phyloP scores from a whole-genome alignment of 495 filamentous ascomycete genomes.

The Aspergillus ostianus region DNA sequence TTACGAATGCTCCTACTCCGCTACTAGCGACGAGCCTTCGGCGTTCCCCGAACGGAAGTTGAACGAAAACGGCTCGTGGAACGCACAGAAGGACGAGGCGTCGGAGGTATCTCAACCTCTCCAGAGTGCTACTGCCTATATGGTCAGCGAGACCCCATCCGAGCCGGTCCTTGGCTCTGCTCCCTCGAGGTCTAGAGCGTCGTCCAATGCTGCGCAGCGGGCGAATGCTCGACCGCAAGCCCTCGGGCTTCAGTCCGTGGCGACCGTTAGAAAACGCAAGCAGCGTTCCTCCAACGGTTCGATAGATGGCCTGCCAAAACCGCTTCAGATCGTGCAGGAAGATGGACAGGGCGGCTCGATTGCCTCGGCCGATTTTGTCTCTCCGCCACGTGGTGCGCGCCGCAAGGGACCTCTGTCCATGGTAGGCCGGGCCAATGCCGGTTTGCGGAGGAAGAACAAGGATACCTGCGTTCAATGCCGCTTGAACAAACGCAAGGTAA shows the following conservation, averaged over 20 bases:
- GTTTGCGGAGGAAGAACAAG: conserved; percentile 47
- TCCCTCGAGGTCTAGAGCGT: conserved; percentile 28
- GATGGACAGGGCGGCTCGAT: conserved; percentile 48
- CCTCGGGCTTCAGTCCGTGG: conserved; percentile 37
- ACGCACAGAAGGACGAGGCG: conserved; percentile 26
- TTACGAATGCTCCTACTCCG: conserved; percentile 40
- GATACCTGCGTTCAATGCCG: conserved; percentile 50
- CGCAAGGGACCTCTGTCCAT: conserved; percentile 47
- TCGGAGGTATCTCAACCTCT: conserved; percentile 26
- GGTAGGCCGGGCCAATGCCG: conserved; percentile 46
- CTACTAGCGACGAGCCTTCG: conserved; percentile 34
- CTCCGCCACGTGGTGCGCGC: conserved; percentile 45
- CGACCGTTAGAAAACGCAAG: conserved; percentile 44
- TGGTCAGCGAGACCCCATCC: conserved; percentile 38
- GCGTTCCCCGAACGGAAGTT: conserved; percentile 33
- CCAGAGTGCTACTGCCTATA: conserved; percentile 36
- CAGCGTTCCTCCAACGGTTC: conserved; percentile 31
- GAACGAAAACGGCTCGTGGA: conserved; percentile 37
- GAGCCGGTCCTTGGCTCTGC: conserved; percentile 32
- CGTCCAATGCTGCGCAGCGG: conserved; percentile 29
- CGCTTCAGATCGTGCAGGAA: conserved; percentile 48
- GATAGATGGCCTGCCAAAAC: conserved; percentile 34
- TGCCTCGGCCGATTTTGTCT: conserved; percentile 49
- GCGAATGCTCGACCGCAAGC: conserved; percentile 26
- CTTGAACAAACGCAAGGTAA: conserved; percentile 49